A percentile compares a stretch with the other conserved stretches of the same genome.
These are phyloP conservation scores for Cucurbita moschata DNA, from an alignment of 306 rosid genomes.

Conservation along the genomic window DNA sequence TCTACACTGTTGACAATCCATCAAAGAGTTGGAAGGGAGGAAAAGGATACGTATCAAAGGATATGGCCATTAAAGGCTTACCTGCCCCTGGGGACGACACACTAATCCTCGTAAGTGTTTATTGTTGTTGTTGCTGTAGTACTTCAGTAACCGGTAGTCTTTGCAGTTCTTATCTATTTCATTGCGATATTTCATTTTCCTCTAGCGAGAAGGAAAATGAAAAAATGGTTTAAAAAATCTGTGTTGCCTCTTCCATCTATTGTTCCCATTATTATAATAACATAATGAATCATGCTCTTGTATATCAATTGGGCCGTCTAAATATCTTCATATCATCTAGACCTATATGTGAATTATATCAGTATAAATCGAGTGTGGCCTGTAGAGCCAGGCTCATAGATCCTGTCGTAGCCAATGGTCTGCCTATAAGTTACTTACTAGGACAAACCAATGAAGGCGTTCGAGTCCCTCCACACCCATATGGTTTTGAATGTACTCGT, in stretches of 20 bases:
- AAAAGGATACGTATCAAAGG: conserved; percentile 69
- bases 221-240: too few relatives aligned
- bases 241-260: neutral
- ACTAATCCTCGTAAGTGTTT: conserved; percentile 68
- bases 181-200: neutral
- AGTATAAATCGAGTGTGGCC: neutral
- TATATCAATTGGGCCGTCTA: neutral
- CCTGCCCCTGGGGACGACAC: conserved; percentile 68
- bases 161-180: neutral
- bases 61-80: conserved; percentile 72
- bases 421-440: neutral
- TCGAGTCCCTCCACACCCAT: neutral
- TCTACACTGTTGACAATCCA: conserved; percentile 75
- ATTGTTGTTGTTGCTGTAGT: conserved; percentile 10
- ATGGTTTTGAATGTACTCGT: neutral
- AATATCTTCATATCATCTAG: too few relatives aligned
- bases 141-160: neutral
- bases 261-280: neutral
- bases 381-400: neutral
- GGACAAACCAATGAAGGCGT: too few relatives aligned
- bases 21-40: conserved; percentile 89
- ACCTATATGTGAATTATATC: neutral
- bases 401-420: neutral
- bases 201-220: neutral
- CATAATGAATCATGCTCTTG: neutral